Percentiles rank a stretch among this genome's conserved stretches.
Conservation (phyloP, 208 protist genomes). For the Crithidia expoeki region DNA sequence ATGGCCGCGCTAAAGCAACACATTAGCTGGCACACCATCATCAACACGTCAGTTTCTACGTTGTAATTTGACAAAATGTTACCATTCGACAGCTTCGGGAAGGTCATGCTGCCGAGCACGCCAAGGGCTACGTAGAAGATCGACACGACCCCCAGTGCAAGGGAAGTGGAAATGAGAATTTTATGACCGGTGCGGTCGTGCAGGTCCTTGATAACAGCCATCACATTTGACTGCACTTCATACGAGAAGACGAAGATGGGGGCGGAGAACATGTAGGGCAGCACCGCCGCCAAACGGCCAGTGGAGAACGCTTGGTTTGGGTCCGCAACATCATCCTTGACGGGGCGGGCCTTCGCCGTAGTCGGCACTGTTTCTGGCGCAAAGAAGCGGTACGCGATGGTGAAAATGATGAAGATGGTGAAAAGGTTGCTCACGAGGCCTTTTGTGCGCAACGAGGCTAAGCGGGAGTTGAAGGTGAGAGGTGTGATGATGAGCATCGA, state of each 20-base stretch:
- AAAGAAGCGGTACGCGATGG: conserved; percentile 73
- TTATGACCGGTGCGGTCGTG: conserved; percentile 67
- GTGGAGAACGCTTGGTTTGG: conserved; percentile 9
- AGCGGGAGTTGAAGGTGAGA: conserved; percentile 76
- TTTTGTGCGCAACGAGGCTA: conserved; percentile 79
- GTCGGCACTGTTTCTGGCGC: conserved; percentile 27
- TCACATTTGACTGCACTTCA: conserved; percentile 84
- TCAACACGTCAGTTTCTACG: conserved; percentile 53
- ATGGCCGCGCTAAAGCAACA: conserved; percentile 79
- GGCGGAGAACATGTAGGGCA: conserved; percentile 72
- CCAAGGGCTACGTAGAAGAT: conserved; percentile 62
- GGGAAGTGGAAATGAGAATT: conserved; percentile 61
- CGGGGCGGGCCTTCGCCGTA: neutral
- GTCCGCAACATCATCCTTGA: neutral
- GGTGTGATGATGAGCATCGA: conserved; percentile 61
- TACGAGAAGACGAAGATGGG: conserved; percentile 86
- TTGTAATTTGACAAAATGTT: conserved; percentile 78
- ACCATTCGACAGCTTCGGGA: conserved; percentile 55
- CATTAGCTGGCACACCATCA: conserved; percentile 67
- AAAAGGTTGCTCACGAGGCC: conserved; percentile 79
- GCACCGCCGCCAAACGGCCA: conserved; percentile 17
- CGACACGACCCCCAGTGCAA: conserved; percentile 66
- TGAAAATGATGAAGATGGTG: conserved; percentile 69
- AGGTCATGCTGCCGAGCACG: conserved; percentile 68
- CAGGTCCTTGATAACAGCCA: conserved; percentile 83